Conservation (phyloP, 192 early-diverging fungal genomes). For the Endogone sp. region DNA sequence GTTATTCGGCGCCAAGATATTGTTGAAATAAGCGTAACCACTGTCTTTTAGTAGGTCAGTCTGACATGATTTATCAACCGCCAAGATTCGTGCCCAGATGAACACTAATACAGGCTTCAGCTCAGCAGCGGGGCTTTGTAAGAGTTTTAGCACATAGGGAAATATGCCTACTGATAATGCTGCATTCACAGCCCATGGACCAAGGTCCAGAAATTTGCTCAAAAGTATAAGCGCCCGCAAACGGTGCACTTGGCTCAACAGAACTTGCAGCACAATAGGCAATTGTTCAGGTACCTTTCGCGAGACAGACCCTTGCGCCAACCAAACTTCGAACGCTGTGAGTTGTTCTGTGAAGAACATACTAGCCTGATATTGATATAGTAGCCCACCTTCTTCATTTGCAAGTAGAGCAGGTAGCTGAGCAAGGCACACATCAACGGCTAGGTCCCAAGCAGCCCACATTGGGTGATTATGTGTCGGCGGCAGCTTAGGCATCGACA, state of each 20-base stretch:
- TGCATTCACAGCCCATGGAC: conserved; percentile 91
- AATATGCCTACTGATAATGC: conserved; percentile 94
- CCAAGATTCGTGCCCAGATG: conserved; percentile 96
- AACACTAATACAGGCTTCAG: conserved; percentile 92
- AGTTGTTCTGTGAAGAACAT: conserved; percentile 96
- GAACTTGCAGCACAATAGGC: conserved; percentile 94
- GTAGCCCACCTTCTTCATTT: conserved; percentile 29
- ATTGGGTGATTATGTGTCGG: conserved; percentile 92
- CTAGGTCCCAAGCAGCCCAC: conserved; percentile 95
- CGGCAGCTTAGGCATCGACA: conserved; percentile 82
- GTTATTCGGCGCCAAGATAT: conserved; percentile 74
- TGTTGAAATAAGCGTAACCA: conserved; percentile 91
- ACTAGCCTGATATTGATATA: conserved; percentile 69
- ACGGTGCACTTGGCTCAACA: conserved; percentile 93
- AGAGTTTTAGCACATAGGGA: conserved; percentile 93
- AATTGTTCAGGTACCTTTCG: conserved; percentile 86
- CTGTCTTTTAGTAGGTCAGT: conserved; percentile 89
- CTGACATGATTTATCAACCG: conserved; percentile 86
- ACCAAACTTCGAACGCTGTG: conserved; percentile 96
- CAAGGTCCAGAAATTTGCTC: conserved; percentile 87
- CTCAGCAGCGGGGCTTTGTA: conserved; percentile 89
- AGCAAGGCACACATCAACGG: conserved; percentile 87
- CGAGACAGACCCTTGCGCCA: conserved; percentile 76
- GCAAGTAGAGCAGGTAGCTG: conserved; percentile 82
- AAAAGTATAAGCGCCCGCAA: conserved; percentile 88